These are phyloP conservation scores for Sarocladium brachiariae DNA, from an alignment of 2,329 filamentous ascomycete species.

Conservation along the genomic window DNA sequence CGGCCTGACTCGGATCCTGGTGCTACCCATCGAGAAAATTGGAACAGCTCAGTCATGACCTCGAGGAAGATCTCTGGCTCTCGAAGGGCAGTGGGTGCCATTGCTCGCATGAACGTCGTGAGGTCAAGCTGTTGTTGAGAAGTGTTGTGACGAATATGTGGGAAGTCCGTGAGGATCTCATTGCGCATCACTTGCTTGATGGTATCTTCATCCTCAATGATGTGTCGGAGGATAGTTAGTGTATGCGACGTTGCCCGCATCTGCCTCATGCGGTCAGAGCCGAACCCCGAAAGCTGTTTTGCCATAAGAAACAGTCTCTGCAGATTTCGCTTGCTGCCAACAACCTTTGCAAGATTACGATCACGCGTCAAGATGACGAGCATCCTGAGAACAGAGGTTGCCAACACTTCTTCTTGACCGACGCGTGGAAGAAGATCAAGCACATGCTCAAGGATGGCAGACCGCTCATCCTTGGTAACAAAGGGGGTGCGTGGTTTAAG, in stretches of 20 bases:
- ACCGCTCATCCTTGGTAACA: constrained; percentile 55
- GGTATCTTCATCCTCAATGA: constrained; percentile 88
- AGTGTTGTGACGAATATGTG: constrained; percentile 44
- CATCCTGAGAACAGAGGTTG: constrained; percentile 74
- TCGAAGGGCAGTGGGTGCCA: constrained; percentile 74
- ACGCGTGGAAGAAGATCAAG: constrained; percentile 78
- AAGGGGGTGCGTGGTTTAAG: constrained; percentile 54
- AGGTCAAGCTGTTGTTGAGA: constrained; percentile 51
- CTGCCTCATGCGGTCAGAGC: constrained; percentile 63
- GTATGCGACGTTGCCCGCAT: constrained; percentile 53
- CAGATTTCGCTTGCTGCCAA: constrained; percentile 84
- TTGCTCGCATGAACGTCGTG: constrained; percentile 63
- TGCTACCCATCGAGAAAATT: constrained; percentile 55
- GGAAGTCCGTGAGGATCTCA: constrained; percentile 76
- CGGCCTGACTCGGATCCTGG: constrained; percentile 20
- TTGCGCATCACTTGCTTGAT: constrained; percentile 86
- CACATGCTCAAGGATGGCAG: constrained; percentile 67
- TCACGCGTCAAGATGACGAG: constrained; percentile 82
- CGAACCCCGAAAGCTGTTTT: constrained; percentile 77
- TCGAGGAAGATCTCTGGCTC: constrained; percentile 82
- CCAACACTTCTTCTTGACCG: constrained; percentile 79
- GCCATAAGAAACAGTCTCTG: constrained; percentile 91
- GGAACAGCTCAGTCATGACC: constrained; percentile 76
- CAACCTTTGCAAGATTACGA: constrained; percentile 63
- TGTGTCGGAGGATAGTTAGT: constrained; percentile 82